A percentile compares a stretch with the other conserved stretches of the same genome.
Evolutionary conservation across 1,284 basidiomycete genomes (phyloP).

Genomic region (Malassezia sp.): DNA sequence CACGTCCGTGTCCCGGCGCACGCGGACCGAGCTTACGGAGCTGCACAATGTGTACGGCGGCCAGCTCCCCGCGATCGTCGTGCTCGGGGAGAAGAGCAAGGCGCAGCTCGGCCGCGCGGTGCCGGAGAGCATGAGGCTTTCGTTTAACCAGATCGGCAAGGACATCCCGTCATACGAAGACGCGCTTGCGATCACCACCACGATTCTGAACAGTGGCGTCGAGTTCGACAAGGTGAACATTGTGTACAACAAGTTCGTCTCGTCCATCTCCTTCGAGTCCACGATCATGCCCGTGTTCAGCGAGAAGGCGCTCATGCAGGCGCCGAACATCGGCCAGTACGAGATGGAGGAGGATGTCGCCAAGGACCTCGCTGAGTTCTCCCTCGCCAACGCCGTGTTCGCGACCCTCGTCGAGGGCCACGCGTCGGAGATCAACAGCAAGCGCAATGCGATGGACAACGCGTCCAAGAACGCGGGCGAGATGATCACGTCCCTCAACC

Average conservation of each 20-base stretch:
- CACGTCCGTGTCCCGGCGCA: constrained; percentile 84
- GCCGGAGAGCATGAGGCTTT: constrained; percentile 62
- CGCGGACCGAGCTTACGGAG: constrained; percentile 55
- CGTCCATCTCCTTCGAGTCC: constrained; percentile 83
- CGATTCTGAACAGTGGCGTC: constrained; percentile 73
- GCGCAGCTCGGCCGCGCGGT: constrained; percentile 67
- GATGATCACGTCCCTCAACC: constrained; percentile 45
- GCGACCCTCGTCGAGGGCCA: constrained; percentile 88
- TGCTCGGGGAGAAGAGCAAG: constrained; percentile 97
- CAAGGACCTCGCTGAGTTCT: constrained; percentile 87
- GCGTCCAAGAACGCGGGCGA: constrained; percentile 84
- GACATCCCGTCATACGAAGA: constrained; percentile 95
- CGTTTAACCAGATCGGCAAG: constrained; percentile 95
- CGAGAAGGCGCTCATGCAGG: constrained; percentile 52
- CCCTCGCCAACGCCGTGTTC: constrained; percentile 91
- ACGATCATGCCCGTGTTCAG: constrained; percentile 58
- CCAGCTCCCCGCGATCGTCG: constrained; percentile 47
- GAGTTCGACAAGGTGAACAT: constrained; percentile 76
- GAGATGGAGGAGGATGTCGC: constrained; percentile 58
- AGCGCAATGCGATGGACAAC: constrained; percentile 97
- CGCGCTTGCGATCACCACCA: constrained; percentile 82
- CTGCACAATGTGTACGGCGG: constrained; percentile 51
- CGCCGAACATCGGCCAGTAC: constrained; percentile 48
- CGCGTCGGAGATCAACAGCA: constrained; percentile 73
- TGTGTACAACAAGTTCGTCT: constrained; percentile 90